Conservation (phyloP, 306 rosid species). For the Rubus idaeus region DNA sequence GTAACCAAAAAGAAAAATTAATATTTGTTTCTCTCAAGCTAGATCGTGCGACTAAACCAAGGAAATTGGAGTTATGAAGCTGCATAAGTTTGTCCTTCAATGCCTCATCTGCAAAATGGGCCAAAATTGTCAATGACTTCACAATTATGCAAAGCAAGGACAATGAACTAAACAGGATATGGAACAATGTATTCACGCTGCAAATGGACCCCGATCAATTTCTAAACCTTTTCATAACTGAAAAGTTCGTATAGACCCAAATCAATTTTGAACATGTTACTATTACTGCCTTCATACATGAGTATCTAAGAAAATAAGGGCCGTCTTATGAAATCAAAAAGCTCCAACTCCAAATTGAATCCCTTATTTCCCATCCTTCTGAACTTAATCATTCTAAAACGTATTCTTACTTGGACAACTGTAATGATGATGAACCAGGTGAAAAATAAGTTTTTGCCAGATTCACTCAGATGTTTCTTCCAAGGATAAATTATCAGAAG, state of each 20-base stretch:
- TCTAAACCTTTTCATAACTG: background rate
- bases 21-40: background rate
- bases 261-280: background rate
- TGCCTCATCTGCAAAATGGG: constrained; percentile 5
- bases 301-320: background rate
- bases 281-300: background rate
- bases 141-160: background rate
- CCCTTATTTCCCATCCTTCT: background rate
- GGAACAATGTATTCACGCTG: background rate
- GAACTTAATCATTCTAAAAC: background rate
- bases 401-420: background rate
- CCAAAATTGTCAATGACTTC: background rate
- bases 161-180: background rate
- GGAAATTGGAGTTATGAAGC: background rate
- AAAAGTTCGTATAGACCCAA: background rate
- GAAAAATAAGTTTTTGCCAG: background rate
- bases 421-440: background rate
- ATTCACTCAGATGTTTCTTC: background rate
- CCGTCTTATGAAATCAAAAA: background rate
- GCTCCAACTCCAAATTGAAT: background rate
- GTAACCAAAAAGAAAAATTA: too few species aligned
- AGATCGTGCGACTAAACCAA: background rate
- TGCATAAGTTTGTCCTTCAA: background rate
- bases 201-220: background rate
- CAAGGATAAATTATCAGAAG: background rate